Percentiles rank a stretch among this genome's conserved stretches.
Evolutionary conservation across 805 yeast genomes (phyloP).

Genomic region (Brettanomyces naardenensis): DNA sequence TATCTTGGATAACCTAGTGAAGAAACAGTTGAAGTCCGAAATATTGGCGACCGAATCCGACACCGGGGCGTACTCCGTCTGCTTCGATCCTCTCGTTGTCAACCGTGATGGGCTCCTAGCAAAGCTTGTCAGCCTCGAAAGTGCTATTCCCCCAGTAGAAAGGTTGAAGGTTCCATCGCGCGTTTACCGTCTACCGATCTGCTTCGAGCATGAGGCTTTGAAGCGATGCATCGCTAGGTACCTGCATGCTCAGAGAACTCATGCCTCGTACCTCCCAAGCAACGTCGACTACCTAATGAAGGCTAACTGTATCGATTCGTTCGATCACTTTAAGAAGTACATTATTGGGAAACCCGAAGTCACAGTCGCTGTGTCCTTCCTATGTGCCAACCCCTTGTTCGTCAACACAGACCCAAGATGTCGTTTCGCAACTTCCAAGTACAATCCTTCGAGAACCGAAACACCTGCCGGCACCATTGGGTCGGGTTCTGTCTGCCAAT

Average conservation of each 20-base stretch:
- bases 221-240: constrained; percentile 20
- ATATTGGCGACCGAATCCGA: constrained; percentile 14
- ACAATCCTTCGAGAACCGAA: constrained; percentile 26
- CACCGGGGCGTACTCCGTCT: constrained; percentile 20
- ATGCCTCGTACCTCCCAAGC: constrained; percentile 25
- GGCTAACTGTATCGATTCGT: constrained; percentile 19
- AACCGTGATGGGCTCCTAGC: constrained; percentile 11
- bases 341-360: constrained; percentile 19
- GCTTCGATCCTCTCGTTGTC: constrained; percentile 16
- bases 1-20: constrained; percentile 13
- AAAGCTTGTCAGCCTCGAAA: constrained; percentile 15
- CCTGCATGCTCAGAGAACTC: constrained; percentile 23
- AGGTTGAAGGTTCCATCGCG: constrained; percentile 21
- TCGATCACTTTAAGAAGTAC: constrained; percentile 19
- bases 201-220: constrained; percentile 20
- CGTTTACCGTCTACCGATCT: constrained; percentile 17
- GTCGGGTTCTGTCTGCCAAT: constrained; percentile 23
- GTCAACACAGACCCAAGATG: constrained; percentile 26
- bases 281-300: constrained; percentile 21
- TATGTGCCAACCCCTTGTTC: constrained; percentile 23
- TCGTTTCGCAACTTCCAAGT: constrained; percentile 21
- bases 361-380: constrained; percentile 23
- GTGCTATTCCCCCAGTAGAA: constrained; percentile 19
- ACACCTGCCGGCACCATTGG: constrained; percentile 26
- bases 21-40: constrained; percentile 7